phyloP scores from a whole-genome alignment of 1,284 basidiomycete species.

The Cutaneotrichosporon cyanovorans region DNA sequence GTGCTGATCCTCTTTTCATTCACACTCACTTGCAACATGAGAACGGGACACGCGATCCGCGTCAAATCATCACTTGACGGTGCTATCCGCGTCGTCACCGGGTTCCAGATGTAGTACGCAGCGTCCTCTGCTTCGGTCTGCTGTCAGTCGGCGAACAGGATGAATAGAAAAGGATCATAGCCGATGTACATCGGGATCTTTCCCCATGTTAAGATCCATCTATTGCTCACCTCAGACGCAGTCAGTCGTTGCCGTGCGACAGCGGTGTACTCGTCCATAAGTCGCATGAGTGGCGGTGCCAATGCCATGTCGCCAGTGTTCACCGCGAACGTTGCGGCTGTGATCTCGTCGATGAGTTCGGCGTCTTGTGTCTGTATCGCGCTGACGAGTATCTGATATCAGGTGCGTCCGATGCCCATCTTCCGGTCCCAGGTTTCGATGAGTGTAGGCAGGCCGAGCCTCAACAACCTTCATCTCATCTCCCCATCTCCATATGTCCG shows the following conservation, averaged over 20 bases:
- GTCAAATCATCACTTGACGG: slow-evolving; percentile 1
- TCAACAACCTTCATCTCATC: background rate
- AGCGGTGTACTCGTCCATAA: slow-evolving; percentile 18
- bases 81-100: background rate
- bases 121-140: slow-evolving; percentile 4
- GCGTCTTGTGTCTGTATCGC: slow-evolving; percentile 11
- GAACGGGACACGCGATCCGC: slow-evolving; percentile 6
- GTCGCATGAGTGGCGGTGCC: slow-evolving; percentile 14
- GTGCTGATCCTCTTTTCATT: too few relatives aligned
- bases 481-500: too few relatives aligned
- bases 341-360: slow-evolving; percentile 21
- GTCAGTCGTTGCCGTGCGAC: slow-evolving; percentile 10
- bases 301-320: slow-evolving; percentile 2
- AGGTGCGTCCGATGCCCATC: background rate
- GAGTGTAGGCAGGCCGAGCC: background rate
- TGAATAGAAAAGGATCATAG: too few relatives aligned
- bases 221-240: background rate
- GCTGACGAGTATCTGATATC: slow-evolving; percentile 11
- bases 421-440: too few relatives aligned
- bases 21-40: slow-evolving; percentile 15
- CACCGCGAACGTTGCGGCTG: slow-evolving; percentile 19
- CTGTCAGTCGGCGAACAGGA: background rate
- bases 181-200: too few relatives aligned
- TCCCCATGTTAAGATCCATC: too few relatives aligned
- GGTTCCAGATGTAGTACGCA: slow-evolving; percentile 12